Conservation (phyloP, 371 early-diverging fungal genomes). For the Apophysomyces trapeziformis region DNA sequence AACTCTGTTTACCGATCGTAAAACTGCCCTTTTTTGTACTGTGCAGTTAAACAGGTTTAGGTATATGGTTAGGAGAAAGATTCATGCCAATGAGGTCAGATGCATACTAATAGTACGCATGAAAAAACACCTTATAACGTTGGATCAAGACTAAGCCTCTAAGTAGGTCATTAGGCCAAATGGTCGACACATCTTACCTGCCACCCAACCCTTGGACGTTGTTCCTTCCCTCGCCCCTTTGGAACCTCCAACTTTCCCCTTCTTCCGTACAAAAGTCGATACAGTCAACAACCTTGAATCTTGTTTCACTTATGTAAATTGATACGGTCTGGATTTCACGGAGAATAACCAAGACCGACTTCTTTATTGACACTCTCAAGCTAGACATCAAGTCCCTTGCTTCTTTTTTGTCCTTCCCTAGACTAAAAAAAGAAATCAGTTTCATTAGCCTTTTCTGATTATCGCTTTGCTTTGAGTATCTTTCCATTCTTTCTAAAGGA, state of each 20-base stretch:
- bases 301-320: neutral
- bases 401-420: neutral
- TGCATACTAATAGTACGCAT: neutral
- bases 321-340: neutral
- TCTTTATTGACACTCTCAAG: neutral
- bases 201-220: neutral
- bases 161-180: too few relatives aligned
- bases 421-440: too few relatives aligned
- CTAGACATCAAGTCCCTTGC: neutral
- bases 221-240: neutral
- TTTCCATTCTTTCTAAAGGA: too few relatives aligned
- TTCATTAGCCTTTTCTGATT: too few relatives aligned
- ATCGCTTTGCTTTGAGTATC: too few relatives aligned
- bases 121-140: too few relatives aligned
- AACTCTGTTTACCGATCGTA: neutral
- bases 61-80: neutral
- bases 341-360: neutral
- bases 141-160: too few relatives aligned
- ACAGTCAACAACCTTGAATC: neutral
- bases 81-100: conserved; percentile 2
- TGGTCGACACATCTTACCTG: neutral
- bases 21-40: neutral
- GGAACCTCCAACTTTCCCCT: neutral
- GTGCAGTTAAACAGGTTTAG: neutral
- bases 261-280: neutral